These are phyloP conservation scores for Scopulariopsis brevicaulis DNA, from an alignment of 2,329 filamentous ascomycete genomes.

Conservation along the genomic window DNA sequence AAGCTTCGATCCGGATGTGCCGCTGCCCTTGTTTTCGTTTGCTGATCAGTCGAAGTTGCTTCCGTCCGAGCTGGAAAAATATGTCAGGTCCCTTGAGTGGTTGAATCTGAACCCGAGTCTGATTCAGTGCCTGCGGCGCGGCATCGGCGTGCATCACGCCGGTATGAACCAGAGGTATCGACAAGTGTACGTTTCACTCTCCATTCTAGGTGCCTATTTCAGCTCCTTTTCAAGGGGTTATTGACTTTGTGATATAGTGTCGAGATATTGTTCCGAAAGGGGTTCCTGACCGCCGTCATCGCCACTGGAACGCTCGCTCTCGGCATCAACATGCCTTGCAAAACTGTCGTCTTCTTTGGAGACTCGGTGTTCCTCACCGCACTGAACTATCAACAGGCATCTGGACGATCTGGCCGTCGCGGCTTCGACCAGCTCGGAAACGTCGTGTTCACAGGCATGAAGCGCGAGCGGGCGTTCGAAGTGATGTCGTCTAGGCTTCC, in stretches of 20 bases:
- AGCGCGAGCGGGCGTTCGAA: slow-evolving; percentile 47
- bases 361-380: slow-evolving; percentile 64
- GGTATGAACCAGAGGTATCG: slow-evolving; percentile 72
- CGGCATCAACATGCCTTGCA: slow-evolving; percentile 78
- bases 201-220: not conserved
- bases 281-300: slow-evolving; percentile 58
- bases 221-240: not conserved
- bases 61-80: slow-evolving; percentile 44
- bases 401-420: slow-evolving; percentile 65
- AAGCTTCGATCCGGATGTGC: slow-evolving; percentile 55
- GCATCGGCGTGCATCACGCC: slow-evolving; percentile 67
- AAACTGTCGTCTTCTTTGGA: slow-evolving; percentile 66
- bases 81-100: slow-evolving; percentile 36
- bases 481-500: slow-evolving; percentile 64
- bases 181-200: slow-evolving; percentile 35
- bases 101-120: slow-evolving; percentile 39
- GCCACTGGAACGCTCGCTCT: slow-evolving; percentile 67
- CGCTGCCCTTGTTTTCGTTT: slow-evolving; percentile 53
- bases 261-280: slow-evolving; percentile 64
- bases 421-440: slow-evolving; percentile 75
- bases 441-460: slow-evolving; percentile 63
- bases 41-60: slow-evolving; percentile 49
- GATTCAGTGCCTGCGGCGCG: slow-evolving; percentile 50
- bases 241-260: slow-evolving; percentile 26
- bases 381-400: slow-evolving; percentile 65